phyloP scores from a whole-genome alignment of 768 basidiomycete genomes.

The Calocera viscosa region DNA sequence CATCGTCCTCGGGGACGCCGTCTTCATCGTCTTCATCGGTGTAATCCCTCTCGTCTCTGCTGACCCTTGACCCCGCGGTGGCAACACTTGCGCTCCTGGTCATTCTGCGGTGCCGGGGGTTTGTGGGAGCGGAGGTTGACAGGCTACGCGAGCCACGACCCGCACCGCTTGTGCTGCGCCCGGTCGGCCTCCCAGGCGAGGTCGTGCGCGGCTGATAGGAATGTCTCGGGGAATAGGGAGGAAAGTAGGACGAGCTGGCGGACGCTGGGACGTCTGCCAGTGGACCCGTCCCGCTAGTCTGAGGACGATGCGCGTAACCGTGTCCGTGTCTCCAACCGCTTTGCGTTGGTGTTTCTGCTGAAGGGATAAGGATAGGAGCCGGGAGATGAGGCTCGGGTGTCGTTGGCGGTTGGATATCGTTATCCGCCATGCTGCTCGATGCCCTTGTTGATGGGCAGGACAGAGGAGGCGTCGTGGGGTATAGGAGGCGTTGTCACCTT shows the following conservation, averaged over 20 bases:
- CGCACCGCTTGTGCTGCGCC: neutral
- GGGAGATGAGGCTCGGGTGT: neutral
- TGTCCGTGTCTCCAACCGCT: neutral
- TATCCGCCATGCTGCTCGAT: neutral
- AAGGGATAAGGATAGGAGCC: neutral
- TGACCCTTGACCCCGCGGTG: constrained; percentile 22
- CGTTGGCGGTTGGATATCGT: neutral
- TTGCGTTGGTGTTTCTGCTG: neutral
- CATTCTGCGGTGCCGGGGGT: neutral
- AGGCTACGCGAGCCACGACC: neutral
- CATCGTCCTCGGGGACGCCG: constrained; percentile 17
- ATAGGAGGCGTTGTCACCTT: neutral
- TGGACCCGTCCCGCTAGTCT: neutral
- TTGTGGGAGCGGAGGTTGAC: neutral
- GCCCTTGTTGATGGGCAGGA: neutral
- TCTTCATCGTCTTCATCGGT: constrained; percentile 14
- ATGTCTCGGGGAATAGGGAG: neutral
- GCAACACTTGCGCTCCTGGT: constrained; percentile 14
- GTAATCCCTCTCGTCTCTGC: constrained; percentile 18
- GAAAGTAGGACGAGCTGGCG: neutral
- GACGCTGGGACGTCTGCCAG: neutral
- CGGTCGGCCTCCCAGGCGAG: neutral
- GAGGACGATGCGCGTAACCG: neutral
- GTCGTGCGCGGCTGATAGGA: neutral
- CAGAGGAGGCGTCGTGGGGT: neutral